These are phyloP conservation scores for Diaporthe capsici DNA, from an alignment of 2,329 filamentous ascomycete genomes.

Conservation along the genomic window DNA sequence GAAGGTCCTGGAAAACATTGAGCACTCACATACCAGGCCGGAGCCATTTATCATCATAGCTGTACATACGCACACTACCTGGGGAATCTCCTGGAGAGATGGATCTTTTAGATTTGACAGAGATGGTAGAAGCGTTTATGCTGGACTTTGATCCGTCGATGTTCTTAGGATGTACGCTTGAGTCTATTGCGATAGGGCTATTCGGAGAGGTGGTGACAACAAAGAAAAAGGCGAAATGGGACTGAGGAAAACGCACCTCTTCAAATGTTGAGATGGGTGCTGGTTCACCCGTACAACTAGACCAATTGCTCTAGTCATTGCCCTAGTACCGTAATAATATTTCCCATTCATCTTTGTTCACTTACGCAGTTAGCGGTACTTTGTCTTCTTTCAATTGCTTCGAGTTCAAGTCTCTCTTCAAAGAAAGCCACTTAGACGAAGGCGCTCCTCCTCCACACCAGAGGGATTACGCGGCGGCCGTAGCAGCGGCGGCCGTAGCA, in stretches of 20 bases:
- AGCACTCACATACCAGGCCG: not conserved
- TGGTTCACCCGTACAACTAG: not conserved
- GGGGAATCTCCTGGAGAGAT: not conserved
- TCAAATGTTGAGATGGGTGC: not conserved
- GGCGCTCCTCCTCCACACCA: too few species aligned
- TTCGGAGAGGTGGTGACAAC: not conserved
- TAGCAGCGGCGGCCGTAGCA: too few species aligned
- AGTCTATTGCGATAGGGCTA: slow-evolving; percentile 16
- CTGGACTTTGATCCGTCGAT: slow-evolving; percentile 16
- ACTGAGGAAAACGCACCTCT: not conserved
- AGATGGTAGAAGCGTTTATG: slow-evolving; percentile 14
- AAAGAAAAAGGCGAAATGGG: not conserved
- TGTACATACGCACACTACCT: not conserved
- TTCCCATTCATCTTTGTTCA: too few species aligned
- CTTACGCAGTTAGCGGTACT: too few species aligned
- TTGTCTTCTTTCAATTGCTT: too few species aligned
- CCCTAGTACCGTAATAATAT: too few species aligned
- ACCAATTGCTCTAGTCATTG: too few species aligned
- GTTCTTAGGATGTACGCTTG: slow-evolving; percentile 5
- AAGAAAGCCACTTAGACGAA: too few species aligned
- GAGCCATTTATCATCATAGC: not conserved
- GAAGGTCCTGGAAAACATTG: not conserved
- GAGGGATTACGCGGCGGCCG: too few species aligned
- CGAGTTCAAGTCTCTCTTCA: too few species aligned
- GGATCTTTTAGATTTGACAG: not conserved